These are phyloP conservation scores for Blastobotrys illinoisensis DNA, from an alignment of 1,139 yeast genomes.

Conservation along the genomic window DNA sequence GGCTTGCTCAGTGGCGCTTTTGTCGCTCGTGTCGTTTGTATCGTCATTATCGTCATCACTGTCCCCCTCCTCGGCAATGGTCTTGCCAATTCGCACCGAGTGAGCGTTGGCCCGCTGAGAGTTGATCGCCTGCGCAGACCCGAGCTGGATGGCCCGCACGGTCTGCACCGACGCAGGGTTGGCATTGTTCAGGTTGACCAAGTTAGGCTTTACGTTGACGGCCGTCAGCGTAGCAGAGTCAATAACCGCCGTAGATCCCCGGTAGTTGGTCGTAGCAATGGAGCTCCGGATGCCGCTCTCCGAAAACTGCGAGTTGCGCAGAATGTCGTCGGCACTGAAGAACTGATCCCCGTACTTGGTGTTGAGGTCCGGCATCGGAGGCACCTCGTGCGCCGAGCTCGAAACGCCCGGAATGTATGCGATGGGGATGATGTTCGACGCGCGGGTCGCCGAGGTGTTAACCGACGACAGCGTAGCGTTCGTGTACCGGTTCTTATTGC, in stretches of 20 bases:
- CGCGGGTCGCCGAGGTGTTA: constrained; percentile 48
- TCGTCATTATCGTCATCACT: constrained; percentile 11
- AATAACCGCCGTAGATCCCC: constrained; percentile 31
- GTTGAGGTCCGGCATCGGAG: constrained; percentile 13
- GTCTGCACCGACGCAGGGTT: constrained; percentile 9
- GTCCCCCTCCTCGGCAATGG: constrained; percentile 21
- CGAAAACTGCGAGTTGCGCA: constrained; percentile 21
- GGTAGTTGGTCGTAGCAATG: constrained; percentile 30
- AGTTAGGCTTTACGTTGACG: constrained; percentile 28
- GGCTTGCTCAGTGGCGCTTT: background rate
- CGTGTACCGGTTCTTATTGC: constrained; percentile 16
- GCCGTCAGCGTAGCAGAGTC: constrained; percentile 28
- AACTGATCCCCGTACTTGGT: constrained; percentile 14
- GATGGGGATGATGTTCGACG: constrained; percentile 85
- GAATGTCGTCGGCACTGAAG: constrained; percentile 21
- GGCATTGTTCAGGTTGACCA: constrained; percentile 25
- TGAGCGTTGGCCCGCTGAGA: constrained; percentile 20
- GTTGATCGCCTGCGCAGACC: constrained; percentile 17
- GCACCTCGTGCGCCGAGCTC: constrained; percentile 12
- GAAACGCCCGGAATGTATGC: constrained; percentile 89
- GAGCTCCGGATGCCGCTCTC: constrained; percentile 23
- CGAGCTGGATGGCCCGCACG: constrained; percentile 11
- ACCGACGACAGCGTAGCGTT: constrained; percentile 22
- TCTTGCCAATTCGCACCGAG: constrained; percentile 22
- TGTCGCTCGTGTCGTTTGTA: background rate